Evolutionary conservation across 2,329 filamentous ascomycete genomes (phyloP), one percentile per base, ranked within the genome.

Genomic region (Sordariomycetes sp.): DNA sequence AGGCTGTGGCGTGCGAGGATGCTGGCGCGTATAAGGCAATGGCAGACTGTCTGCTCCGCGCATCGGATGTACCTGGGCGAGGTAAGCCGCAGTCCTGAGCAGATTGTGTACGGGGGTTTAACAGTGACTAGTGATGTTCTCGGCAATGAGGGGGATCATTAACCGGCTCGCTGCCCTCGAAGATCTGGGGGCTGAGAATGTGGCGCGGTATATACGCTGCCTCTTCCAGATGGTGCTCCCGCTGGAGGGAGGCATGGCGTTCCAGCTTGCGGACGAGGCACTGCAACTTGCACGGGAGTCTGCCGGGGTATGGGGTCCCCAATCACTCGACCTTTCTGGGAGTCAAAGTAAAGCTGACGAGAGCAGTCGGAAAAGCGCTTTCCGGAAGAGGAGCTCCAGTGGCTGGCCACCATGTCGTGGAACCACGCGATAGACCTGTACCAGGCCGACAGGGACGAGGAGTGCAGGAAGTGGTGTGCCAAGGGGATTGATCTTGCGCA

Each of bases 141-240:
- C 71, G 1, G 78, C 74, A 0, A 74, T 91, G 59, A 80, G 86
- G 53, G 80, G 84, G 60, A 83, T 92, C 60, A 81, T 94, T 65
- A 87, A 89, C 64, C 75, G 83, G 54, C 84, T 87, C 20, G 87
- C 82, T 70, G 74, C 70, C 1, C 69, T 84, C 1, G 77, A 83
- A 20, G 65, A 70, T 0, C 82, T 85, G 52, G 78, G 87, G 61
- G 75, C 76, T 4, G 66, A 69, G 1, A 85, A 83, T 63, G 74
- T 95, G 1, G 81, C 88, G 8, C 87, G 87, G 64, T 96, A 94
- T 74, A 80, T 93, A 53, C 82, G 89, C 1, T 91, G 88, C 64
- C 76, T 94, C 2, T 88, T 93, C 62, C 86, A 88, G 61, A 75
- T 83, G 1, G 79, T 87, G 0, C 71, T 91, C 0, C 73, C 79